These are phyloP conservation scores for Linanthus parryae DNA, from an alignment of 148 eudicot genomes.

Conservation along the genomic window DNA sequence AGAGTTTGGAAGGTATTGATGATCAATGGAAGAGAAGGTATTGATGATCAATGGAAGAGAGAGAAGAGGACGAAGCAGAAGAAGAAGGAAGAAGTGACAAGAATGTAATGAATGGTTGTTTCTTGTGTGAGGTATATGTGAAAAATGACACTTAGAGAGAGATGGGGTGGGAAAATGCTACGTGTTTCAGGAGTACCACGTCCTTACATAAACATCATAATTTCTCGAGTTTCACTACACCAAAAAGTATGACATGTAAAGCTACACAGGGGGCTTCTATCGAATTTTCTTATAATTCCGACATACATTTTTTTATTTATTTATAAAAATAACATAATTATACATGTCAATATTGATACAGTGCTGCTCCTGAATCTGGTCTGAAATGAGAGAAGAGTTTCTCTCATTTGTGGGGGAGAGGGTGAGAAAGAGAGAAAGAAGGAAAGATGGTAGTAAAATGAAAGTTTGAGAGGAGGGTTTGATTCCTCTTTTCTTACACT, in stretches of 20 bases:
- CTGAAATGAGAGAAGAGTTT: neutral
- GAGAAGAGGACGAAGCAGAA: neutral
- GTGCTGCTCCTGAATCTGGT: no score
- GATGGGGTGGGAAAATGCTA: constrained; percentile 1
- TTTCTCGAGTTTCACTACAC: no score
- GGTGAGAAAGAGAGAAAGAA: neutral
- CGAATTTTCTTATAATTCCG: no score
- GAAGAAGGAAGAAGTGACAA: neutral
- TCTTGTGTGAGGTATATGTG: constrained; percentile 15
- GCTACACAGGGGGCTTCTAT: neutral
- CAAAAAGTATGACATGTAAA: neutral
- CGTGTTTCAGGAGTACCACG: no score
- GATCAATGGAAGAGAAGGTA: constrained; percentile 7
- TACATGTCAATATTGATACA: no score
- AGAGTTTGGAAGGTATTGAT: no score
- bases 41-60: neutral
- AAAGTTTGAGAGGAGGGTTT: neutral
- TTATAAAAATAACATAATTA: no score
- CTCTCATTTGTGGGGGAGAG: constrained; percentile 1
- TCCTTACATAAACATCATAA: no score
- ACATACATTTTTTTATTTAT: no score
- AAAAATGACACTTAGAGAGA: constrained; percentile 18
- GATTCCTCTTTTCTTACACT: neutral
- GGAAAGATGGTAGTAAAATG: neutral
- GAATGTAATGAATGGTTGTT: constrained; percentile 9